A percentile compares a stretch with the other conserved stretches of the same genome.
Evolutionary conservation across 305 asterid species (phyloP).

Genomic region (Nicotiana rustica): DNA sequence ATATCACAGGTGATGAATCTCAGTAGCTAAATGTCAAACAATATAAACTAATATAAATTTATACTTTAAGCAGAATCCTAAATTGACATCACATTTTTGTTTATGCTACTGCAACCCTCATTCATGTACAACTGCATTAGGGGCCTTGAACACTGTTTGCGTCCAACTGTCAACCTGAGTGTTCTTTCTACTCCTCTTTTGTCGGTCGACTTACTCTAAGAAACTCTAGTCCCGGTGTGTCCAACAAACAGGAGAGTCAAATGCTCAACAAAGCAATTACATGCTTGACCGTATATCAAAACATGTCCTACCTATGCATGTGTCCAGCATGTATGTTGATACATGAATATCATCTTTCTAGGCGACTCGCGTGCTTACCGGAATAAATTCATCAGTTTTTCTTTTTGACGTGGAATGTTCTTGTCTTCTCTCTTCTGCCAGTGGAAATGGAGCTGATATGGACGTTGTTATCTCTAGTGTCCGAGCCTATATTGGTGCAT

Average conservation of each 20-base stretch:
- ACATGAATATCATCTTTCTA: neutral
- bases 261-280: neutral
- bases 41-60: neutral
- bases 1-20: neutral
- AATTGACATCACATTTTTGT: neutral
- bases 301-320: neutral
- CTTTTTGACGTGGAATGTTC: neutral
- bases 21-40: neutral
- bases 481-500: constrained; percentile 88
- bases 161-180: neutral
- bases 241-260: neutral
- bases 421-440: constrained; percentile 39
- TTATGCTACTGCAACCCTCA: neutral
- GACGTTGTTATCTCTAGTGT: constrained; percentile 91
- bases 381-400: neutral
- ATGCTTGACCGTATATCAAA: neutral
- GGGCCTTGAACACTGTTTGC: neutral
- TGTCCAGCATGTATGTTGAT: neutral
- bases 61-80: neutral
- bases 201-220: neutral
- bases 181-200: neutral
- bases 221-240: neutral
- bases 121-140: neutral
- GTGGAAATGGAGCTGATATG: constrained; percentile 94
- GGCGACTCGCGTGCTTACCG: neutral